Base-by-base conservation (phyloP, 495 filamentous ascomycete genomes). In the Staphylotrichum longicolle region DNA sequence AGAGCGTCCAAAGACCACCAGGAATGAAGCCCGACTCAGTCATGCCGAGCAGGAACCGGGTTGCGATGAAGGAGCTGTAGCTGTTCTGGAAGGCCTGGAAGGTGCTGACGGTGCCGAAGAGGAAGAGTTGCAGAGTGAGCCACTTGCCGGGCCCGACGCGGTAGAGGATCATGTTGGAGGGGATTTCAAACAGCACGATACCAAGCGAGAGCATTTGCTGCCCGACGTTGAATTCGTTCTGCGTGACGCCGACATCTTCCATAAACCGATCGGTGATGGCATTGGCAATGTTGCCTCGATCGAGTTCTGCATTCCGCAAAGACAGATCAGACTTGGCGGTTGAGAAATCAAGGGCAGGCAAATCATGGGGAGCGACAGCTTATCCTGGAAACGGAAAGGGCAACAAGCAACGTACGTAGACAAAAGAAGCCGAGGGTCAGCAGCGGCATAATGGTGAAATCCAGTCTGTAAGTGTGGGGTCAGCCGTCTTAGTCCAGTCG, bases 21-120 rank as follows among this genome's bases (percentile, higher is more conserved):
- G 84, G 84, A 60, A 86, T 85, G 63, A 83, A 87, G 5, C 83
- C 84, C 4, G 78, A 81, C 63, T 86, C 85, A 37, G 78, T 78
- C 12, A 73, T 63, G 10, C 70, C 84, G 3, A 86, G 73, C 4
- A 85, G 62, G 32, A 86, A 66, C 6, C 85, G 76, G 0, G 83
- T 85, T 3, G 72, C 75, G 5, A 85, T 62, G 63, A 75, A 86
- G 6, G 76, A 72, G 3, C 74, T 73, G 53, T 80, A 80, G 5
- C 74, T 74, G 30, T 78, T 72, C 27, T 83, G 74, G 63, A 83
- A 87, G 7, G 79, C 77, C 69, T 87, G 85, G 59, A 85, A 84
- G 7, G 82, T 84, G 3, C 78, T 80, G 15, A 86, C 79, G 14
- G 83, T 65, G 1, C 84, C 85, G 41, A 81, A 86, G 14, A 80